A percentile compares a stretch with the other conserved stretches of the same genome.
phyloP scores from a whole-genome alignment of 192 early-diverging fungal species.

The Entophlyctis luteolus region DNA sequence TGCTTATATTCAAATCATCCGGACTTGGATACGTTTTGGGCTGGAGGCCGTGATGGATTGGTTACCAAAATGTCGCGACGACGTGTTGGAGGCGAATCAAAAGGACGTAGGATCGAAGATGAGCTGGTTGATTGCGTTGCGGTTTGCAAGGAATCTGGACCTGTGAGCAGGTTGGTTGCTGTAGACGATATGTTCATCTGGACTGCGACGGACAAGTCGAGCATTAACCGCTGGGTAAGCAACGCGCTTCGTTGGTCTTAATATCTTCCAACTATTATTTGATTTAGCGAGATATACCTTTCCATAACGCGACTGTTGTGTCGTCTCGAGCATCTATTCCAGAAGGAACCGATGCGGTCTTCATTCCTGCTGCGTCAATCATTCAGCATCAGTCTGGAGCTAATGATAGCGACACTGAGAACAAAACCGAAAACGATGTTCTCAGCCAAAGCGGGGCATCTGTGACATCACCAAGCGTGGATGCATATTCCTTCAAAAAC shows the following conservation, averaged over 20 bases:
- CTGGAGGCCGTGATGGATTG: slow-evolving; percentile 85
- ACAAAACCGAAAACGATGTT: not conserved
- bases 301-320: slow-evolving; percentile 43
- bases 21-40: slow-evolving; percentile 84
- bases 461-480: no score
- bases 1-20: slow-evolving; percentile 81
- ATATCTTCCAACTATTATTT: not conserved
- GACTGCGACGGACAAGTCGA: slow-evolving; percentile 84
- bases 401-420: not conserved
- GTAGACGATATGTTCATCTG: slow-evolving; percentile 82
- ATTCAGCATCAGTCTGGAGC: slow-evolving; percentile 13
- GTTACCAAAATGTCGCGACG: slow-evolving; percentile 73
- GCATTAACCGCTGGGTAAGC: slow-evolving; percentile 79
- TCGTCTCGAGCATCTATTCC: slow-evolving; percentile 35
- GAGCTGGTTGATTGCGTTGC: slow-evolving; percentile 74
- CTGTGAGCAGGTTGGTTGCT: slow-evolving; percentile 80
- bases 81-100: slow-evolving; percentile 13
- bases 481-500: no score
- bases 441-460: not conserved
- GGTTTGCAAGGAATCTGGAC: slow-evolving; percentile 77
- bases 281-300: slow-evolving; percentile 64
- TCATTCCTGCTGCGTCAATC: slow-evolving; percentile 32
- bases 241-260: slow-evolving; percentile 1
- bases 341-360: slow-evolving; percentile 20
- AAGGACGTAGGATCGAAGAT: slow-evolving; percentile 21